phyloP scores from a whole-genome alignment of 805 yeast genomes.

The Barnettozyma populi region DNA sequence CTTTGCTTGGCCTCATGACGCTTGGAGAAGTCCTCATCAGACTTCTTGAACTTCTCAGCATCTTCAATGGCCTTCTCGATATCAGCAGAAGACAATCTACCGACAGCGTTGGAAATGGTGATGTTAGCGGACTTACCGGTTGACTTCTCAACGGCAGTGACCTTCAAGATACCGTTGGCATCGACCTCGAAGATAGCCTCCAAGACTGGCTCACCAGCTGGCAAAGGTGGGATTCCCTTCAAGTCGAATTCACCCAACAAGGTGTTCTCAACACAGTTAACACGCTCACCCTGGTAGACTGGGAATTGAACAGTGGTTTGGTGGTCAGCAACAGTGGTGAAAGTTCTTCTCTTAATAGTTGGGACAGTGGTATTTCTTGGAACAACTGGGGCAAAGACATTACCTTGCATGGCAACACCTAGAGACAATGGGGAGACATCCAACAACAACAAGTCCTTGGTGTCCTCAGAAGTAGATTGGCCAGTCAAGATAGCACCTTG shows the following conservation, averaged over 20 bases:
- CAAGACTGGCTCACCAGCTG: conserved; percentile 98
- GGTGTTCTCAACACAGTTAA: conserved; percentile 95
- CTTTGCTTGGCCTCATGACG: conserved; percentile 99
- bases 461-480: conserved; percentile 87
- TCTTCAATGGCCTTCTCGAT: conserved; percentile 98
- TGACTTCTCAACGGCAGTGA: conserved; percentile 96
- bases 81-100: conserved; percentile 94
- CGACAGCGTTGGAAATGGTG: conserved; percentile 98
- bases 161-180: conserved; percentile 99
- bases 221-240: conserved; percentile 96
- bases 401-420: conserved; percentile 99
- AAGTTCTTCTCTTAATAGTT: conserved; percentile 95
- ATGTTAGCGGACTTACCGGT: conserved; percentile 98
- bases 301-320: conserved; percentile 99
- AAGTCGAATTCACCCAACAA: conserved; percentile 95
- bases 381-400: conserved; percentile 98
- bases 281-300: conserved; percentile 98
- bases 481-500: conserved; percentile 98
- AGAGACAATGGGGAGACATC: conserved; percentile 98
- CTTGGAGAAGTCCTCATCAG: conserved; percentile 99
- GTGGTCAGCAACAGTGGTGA: conserved; percentile 98
- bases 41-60: conserved; percentile 98
- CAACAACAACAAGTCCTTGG: conserved; percentile 92
- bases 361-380: conserved; percentile 99
- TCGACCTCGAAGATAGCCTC: conserved; percentile 99